Evolutionary conservation across 352 stramenopile species (phyloP), one percentile per base, ranked within the genome.

Genomic region (Globisporangium yorkense): DNA sequence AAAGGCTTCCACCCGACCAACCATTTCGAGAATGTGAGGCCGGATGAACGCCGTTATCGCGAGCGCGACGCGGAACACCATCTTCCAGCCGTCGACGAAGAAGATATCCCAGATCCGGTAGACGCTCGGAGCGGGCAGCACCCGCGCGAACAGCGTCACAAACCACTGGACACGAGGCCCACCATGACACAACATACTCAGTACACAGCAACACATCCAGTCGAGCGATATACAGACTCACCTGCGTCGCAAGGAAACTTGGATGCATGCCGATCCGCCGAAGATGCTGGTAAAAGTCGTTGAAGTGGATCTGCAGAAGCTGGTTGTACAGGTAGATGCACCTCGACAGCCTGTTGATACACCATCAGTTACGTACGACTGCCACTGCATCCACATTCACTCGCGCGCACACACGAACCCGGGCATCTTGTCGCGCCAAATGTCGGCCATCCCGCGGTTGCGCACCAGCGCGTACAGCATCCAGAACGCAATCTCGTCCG

Each of bases 291-390:
- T 77, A 75, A 21, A 94, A 61, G 52, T 85, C 76, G 56, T 75
- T 80, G 57, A 92, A 88, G 49, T 92, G 72, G 8, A 70, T 56
- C 15, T 76, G 68, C 31, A 94, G 43, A 12, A 94, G 80, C 43
- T 89, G 71, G 52, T 90, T 77, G 51, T 88, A 90, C 13, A 89
- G 58, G 29, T 88, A 89, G 55, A 94, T 89, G 47, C 80, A 88
- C 48, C 67, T 61, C 20, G 76, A 88, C 0, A 94, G 62, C 16
- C 79, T 89, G 49, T 0, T 3, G 2, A 41, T 3, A 4, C 15
- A 2, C 1, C 43, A 29, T 47, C 20, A 46, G 33, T 41, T 39
- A 0, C 18, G 5, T 5, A 1, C 9, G 8, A 20, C 6, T 8
- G 5, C 9, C 27, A 55, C 3, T 33, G 12, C 16, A n/a, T 16